Percentiles rank a stretch among this genome's conserved stretches.
Evolutionary conservation across 345 rosid genomes (phyloP).

Genomic region (Salix brachista): DNA sequence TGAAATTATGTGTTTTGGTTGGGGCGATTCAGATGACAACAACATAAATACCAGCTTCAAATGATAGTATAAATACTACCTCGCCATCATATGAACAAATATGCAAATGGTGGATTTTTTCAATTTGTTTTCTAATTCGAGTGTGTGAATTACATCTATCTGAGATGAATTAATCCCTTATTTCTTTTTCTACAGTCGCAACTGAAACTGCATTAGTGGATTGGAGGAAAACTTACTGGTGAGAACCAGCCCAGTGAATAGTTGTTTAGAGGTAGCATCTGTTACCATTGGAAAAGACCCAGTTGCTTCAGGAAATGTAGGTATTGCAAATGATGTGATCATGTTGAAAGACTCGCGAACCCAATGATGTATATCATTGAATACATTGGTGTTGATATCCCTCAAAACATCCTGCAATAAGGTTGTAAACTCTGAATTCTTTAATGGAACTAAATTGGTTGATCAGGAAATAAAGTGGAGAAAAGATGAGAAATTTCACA

Average conservation of each 20-base stretch:
- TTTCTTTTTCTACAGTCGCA: not conserved
- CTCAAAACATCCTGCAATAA: slow-evolving; percentile 66
- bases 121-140: not conserved
- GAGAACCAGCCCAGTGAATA: slow-evolving; percentile 67
- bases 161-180: not conserved
- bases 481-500: no score
- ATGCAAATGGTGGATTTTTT: not conserved
- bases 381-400: slow-evolving; percentile 42
- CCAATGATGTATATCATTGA: slow-evolving; percentile 66
- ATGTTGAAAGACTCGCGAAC: slow-evolving; percentile 54
- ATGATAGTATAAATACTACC: not conserved
- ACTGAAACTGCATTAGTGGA: slow-evolving; percentile 9
- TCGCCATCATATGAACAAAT: not conserved
- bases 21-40: not conserved
- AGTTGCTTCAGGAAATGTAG: slow-evolving; percentile 47
- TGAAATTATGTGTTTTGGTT: not conserved
- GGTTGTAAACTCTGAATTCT: slow-evolving; percentile 2
- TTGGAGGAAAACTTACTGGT: slow-evolving; percentile 61
- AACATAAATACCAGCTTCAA: not conserved
- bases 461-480: not conserved
- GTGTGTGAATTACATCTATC: not conserved
- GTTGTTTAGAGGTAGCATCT: slow-evolving; percentile 55
- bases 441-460: not conserved
- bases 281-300: slow-evolving; percentile 53
- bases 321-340: slow-evolving; percentile 39